A percentile compares a stretch with the other conserved stretches of the same genome.
These are phyloP conservation scores for Mucor indicus DNA, from an alignment of 371 early-diverging fungal genomes.

Conservation along the genomic window DNA sequence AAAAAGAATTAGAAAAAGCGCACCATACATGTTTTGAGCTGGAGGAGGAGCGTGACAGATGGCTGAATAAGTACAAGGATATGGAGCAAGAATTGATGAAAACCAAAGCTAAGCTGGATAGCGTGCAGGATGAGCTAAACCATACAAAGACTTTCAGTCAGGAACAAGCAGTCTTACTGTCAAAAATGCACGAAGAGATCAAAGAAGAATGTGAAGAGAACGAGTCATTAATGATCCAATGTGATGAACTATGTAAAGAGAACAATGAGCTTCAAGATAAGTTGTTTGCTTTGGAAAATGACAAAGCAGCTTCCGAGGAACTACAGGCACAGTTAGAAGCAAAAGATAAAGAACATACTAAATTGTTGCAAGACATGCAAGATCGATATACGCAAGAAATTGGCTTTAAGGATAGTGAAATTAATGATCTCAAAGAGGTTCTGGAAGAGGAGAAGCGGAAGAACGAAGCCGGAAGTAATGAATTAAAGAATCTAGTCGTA, in stretches of 20 bases:
- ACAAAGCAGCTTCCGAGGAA: slow-evolving; percentile 14
- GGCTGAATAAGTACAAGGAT: slow-evolving; percentile 56
- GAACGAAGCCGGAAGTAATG: neutral
- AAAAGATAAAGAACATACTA: slow-evolving; percentile 4
- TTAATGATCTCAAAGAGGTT: neutral
- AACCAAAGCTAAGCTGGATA: slow-evolving; percentile 7
- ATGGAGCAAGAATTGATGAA: slow-evolving; percentile 65
- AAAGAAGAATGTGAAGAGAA: slow-evolving; percentile 47
- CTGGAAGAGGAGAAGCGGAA: neutral
- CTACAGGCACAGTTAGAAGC: slow-evolving; percentile 11
- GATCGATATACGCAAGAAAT: too few species aligned
- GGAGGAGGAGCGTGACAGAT: slow-evolving; percentile 58
- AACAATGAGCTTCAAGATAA: slow-evolving; percentile 45
- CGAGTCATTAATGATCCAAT: slow-evolving; percentile 44
- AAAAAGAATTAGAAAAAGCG: slow-evolving; percentile 31
- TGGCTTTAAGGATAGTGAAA: neutral
- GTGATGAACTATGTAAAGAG: slow-evolving; percentile 38
- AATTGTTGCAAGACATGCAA: slow-evolving; percentile 1
- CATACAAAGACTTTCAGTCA: slow-evolving; percentile 59
- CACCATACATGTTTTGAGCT: slow-evolving; percentile 16
- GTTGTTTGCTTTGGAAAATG: slow-evolving; percentile 38
- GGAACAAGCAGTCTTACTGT: slow-evolving; percentile 45
- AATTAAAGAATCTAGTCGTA: slow-evolving; percentile 3
- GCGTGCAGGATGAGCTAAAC: slow-evolving; percentile 51
- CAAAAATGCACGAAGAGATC: slow-evolving; percentile 41